Evolutionary conservation across 805 yeast species (phyloP).

Genomic region (Saccharomycopsis synnaedendra): DNA sequence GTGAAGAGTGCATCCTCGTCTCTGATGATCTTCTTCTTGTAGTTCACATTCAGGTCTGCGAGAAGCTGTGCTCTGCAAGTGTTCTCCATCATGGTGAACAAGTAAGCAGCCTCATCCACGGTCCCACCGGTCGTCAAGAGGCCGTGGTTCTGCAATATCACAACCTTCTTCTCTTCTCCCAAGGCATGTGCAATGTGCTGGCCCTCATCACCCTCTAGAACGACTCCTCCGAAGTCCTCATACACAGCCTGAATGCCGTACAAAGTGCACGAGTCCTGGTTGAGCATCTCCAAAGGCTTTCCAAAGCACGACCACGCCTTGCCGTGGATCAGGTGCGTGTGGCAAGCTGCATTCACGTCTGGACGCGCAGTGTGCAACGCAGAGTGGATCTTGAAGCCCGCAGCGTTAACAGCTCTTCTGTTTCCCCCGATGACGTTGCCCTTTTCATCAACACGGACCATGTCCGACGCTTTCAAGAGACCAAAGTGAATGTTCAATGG

Average conservation of each 20-base stretch:
- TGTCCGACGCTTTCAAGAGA: constrained; percentile 44
- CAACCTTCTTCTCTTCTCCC: constrained; percentile 42
- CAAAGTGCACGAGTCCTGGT: constrained; percentile 65
- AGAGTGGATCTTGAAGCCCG: constrained; percentile 63
- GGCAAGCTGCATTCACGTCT: constrained; percentile 63
- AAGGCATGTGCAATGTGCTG: constrained; percentile 46
- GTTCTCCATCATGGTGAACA: constrained; percentile 52
- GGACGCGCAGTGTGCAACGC: constrained; percentile 59
- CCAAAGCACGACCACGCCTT: constrained; percentile 59
- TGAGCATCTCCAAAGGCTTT: constrained; percentile 61
- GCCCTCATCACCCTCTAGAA: constrained; percentile 56
- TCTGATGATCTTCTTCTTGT: constrained; percentile 31
- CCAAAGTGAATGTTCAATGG: constrained; percentile 76
- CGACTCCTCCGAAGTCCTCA: constrained; percentile 68
- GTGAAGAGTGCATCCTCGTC: constrained; percentile 63
- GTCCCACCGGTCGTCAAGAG: constrained; percentile 58
- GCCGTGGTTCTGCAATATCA: constrained; percentile 65
- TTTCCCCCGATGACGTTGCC: constrained; percentile 58
- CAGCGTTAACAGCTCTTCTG: constrained; percentile 44
- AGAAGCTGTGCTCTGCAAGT: constrained; percentile 55
- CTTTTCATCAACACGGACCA: constrained; percentile 52
- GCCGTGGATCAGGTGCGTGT: constrained; percentile 55
- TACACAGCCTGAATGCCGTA: constrained; percentile 60
- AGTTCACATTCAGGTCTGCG: constrained; percentile 42
- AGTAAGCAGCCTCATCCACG: constrained; percentile 64